phyloP scores from a whole-genome alignment of 768 basidiomycete genomes.

The Panellus pusillus region DNA sequence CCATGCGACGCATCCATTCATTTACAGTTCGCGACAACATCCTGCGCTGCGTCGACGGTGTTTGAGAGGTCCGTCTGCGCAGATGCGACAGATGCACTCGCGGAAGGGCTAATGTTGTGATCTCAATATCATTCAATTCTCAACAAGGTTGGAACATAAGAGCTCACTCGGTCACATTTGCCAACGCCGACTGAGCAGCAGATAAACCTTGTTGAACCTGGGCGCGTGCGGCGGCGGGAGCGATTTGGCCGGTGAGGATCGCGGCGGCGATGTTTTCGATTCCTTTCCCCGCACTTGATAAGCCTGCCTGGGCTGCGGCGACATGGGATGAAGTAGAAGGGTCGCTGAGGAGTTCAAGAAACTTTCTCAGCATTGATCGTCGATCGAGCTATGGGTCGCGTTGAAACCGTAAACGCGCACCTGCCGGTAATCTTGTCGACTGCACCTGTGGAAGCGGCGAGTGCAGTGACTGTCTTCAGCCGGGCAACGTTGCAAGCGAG shows the following conservation, averaged over 20 bases:
- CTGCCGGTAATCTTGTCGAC: conserved; percentile 21
- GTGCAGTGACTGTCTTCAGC: conserved; percentile 24
- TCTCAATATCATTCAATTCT: background rate
- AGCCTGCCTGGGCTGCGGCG: conserved; percentile 17
- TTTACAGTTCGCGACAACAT: conserved; percentile 4
- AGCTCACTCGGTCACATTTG: conserved; percentile 14
- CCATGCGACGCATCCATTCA: too few species aligned
- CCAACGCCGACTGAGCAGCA: conserved; percentile 19
- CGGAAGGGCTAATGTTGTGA: background rate
- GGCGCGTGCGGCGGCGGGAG: conserved; percentile 22
- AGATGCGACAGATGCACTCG: background rate
- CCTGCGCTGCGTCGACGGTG: background rate
- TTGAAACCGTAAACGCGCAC: conserved; percentile 3
- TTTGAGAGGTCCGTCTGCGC: conserved; percentile 2
- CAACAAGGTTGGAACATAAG: background rate
- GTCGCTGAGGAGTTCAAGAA: conserved; percentile 14
- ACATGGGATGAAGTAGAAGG: conserved; percentile 15
- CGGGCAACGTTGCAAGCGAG: conserved; percentile 26
- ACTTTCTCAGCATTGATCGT: too few species aligned
- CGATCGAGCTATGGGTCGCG: background rate
- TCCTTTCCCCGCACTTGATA: conserved; percentile 19
- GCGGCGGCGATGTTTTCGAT: conserved; percentile 23
- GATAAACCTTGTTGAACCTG: conserved; percentile 20
- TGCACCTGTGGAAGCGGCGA: conserved; percentile 22
- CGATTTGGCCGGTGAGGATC: conserved; percentile 19